Percentiles rank a stretch among this genome's conserved stretches.
Evolutionary conservation across 2,329 filamentous ascomycete genomes (phyloP).

Genomic region (Apiospora koreana): DNA sequence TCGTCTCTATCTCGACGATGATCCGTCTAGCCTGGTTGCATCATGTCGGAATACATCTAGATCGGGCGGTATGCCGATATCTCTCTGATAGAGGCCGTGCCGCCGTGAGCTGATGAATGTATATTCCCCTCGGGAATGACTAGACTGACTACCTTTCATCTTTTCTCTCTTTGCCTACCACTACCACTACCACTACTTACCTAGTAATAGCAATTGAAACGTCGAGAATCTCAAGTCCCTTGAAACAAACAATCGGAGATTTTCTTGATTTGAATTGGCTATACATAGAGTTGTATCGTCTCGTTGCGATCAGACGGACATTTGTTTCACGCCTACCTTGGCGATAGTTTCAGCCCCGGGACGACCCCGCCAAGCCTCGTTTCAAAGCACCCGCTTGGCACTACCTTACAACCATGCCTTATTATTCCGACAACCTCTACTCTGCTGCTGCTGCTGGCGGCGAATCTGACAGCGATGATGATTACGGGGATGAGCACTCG

Average conservation of each 20-base stretch:
- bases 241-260: not conserved
- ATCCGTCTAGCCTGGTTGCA: not conserved
- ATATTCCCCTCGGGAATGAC: not conserved
- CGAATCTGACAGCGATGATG: conserved; percentile 23
- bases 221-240: not conserved
- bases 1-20: not conserved
- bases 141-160: not conserved
- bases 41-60: not conserved
- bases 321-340: conserved; percentile 27
- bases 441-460: conserved; percentile 33
- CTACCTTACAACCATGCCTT: conserved; percentile 33
- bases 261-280: conserved; percentile 3
- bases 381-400: not conserved
- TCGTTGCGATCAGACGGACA: conserved; percentile 21
- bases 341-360: conserved; percentile 30
- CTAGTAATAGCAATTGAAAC: not conserved
- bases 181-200: not conserved
- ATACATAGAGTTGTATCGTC: not conserved
- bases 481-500: conserved; percentile 41
- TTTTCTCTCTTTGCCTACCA: not conserved
- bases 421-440: conserved; percentile 51
- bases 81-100: not conserved
- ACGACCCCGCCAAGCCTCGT: conserved; percentile 19
- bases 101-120: not conserved
- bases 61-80: conserved; percentile 4